A percentile compares a stretch with the other conserved stretches of the same genome.
phyloP scores from a whole-genome alignment of 2,329 filamentous ascomycete genomes.

The Botrytis tulipae region DNA sequence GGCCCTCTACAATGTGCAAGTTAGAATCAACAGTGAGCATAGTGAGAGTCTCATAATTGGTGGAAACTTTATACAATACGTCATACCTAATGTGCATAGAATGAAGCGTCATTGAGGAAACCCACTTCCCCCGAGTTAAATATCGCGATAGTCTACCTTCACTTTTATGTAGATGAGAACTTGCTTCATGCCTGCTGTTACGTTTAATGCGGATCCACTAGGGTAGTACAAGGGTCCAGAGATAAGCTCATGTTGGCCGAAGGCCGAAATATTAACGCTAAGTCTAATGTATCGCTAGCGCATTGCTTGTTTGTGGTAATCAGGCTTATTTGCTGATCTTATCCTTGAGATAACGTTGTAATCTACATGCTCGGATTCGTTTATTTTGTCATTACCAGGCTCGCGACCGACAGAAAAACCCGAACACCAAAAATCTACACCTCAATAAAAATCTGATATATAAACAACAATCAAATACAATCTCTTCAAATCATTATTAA shows the following conservation, averaged over 20 bases:
- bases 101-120: not conserved
- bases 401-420: no score
- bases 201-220: not conserved
- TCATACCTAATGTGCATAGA: not conserved
- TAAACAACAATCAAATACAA: no score
- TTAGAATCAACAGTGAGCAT: no score
- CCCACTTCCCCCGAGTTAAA: not conserved
- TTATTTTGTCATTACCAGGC: not conserved
- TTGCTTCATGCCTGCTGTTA: not conserved
- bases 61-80: not conserved
- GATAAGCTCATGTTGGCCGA: conserved; percentile 1
- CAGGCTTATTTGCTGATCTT: not conserved
- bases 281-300: not conserved
- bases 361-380: not conserved
- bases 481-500: no score
- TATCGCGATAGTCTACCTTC: not conserved
- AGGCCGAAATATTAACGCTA: not conserved
- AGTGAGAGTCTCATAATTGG: not conserved
- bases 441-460: no score
- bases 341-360: not conserved
- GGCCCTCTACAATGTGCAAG: not conserved
- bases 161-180: not conserved
- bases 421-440: no score
- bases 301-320: not conserved
- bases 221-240: not conserved